Conservation (phyloP, 2,329 filamentous ascomycete genomes). For the Fusarium pseudonygamai region DNA sequence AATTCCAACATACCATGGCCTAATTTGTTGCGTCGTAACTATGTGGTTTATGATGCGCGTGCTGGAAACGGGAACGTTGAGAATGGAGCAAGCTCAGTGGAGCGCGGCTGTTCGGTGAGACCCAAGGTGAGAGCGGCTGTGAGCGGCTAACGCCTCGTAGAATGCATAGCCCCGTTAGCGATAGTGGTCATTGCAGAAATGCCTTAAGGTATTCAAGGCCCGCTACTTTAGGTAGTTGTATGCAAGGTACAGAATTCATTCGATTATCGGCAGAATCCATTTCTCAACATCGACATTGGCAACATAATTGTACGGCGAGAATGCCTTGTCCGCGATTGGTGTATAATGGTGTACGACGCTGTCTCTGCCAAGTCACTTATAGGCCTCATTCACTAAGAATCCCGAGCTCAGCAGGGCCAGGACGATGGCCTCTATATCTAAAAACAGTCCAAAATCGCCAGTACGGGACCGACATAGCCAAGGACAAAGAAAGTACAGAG, state of each 20-base stretch:
- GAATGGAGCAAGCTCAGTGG: constrained; percentile 41
- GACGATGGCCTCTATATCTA: constrained; percentile 5
- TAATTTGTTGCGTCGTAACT: constrained; percentile 29
- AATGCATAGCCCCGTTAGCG: constrained; percentile 41
- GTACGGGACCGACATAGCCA: constrained; percentile 24
- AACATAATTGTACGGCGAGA: background rate
- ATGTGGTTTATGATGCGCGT: constrained; percentile 37
- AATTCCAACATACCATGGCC: constrained; percentile 39
- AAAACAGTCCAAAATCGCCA: constrained; percentile 24
- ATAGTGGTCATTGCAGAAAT: background rate
- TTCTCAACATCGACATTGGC: background rate
- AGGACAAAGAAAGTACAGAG: background rate
- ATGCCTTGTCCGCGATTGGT: constrained; percentile 50
- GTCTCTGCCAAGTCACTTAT: constrained; percentile 67
- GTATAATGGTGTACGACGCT: constrained; percentile 71
- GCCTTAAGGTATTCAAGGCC: constrained; percentile 15
- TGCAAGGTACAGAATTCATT: background rate
- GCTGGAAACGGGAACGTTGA: constrained; percentile 37
- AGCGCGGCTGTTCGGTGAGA: constrained; percentile 41
- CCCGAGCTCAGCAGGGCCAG: constrained; percentile 29
- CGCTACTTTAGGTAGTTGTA: background rate
- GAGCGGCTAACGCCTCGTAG: constrained; percentile 26
- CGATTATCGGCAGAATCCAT: background rate
- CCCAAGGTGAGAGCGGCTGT: constrained; percentile 29
- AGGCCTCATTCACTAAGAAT: constrained; percentile 48